Percentiles rank a stretch among this genome's conserved stretches.
These are phyloP conservation scores for Cerioporus squamosus DNA, from an alignment of 1,284 basidiomycete genomes.

Conservation along the genomic window DNA sequence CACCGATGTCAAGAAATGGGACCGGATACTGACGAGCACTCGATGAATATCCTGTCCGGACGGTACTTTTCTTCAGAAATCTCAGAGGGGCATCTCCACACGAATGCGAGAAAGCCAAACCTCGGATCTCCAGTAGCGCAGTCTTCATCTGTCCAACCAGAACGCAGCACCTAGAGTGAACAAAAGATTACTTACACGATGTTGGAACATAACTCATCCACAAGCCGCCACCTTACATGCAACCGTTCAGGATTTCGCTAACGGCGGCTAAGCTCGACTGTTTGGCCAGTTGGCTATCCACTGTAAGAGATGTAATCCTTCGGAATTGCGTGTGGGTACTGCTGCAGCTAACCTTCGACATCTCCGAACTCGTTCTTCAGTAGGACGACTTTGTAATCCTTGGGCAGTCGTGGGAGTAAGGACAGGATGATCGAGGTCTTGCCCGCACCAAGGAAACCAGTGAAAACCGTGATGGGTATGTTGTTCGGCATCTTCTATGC, in stretches of 20 bases:
- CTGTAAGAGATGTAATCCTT: slow-evolving; percentile 41
- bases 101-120: slow-evolving; percentile 39
- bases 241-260: slow-evolving; percentile 91
- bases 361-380: slow-evolving; percentile 92
- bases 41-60: slow-evolving; percentile 90
- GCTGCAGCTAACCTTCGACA: slow-evolving; percentile 61
- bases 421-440: slow-evolving; percentile 86
- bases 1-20: not conserved
- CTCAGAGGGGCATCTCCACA: not conserved
- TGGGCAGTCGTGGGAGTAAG: slow-evolving; percentile 76
- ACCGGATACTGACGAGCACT: slow-evolving; percentile 74
- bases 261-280: slow-evolving; percentile 85
- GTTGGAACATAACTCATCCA: no score
- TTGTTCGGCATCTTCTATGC: slow-evolving; percentile 1
- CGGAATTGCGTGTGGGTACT: not conserved
- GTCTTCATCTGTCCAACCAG: slow-evolving; percentile 92
- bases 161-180: slow-evolving; percentile 74
- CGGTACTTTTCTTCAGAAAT: slow-evolving; percentile 67
- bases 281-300: slow-evolving; percentile 86
- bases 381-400: slow-evolving; percentile 83
- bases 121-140: slow-evolving; percentile 84
- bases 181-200: not conserved
- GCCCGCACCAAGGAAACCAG: slow-evolving; percentile 73
- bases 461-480: slow-evolving; percentile 87
- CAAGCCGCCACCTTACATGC: slow-evolving; percentile 61